Evolutionary conservation across 2,329 filamentous ascomycete genomes (phyloP), one percentile per base, ranked within the genome.

Genomic region (Diplodia scrobiculata): DNA sequence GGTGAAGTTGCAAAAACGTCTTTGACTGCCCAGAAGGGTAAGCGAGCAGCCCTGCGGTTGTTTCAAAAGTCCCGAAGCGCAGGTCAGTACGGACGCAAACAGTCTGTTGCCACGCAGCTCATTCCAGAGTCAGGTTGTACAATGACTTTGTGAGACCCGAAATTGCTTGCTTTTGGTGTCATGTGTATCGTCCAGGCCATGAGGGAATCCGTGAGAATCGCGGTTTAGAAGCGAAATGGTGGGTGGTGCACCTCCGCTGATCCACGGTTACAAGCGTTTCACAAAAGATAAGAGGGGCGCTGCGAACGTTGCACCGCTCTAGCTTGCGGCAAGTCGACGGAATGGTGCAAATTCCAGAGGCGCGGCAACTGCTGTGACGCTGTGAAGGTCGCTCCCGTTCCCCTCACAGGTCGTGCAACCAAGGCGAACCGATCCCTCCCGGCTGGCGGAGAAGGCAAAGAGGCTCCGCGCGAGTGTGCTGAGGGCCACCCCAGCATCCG

Each of bases 11-110:
- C 25, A 32, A 32, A 10, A 34, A 62, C 25, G 25, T 62, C 41
- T 60, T 41, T 32, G 32, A n/a, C 7, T 32, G 41, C 17, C 25
- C 55, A 41, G 19, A n/a, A 25, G 7, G 14, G 29, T 17, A 11
- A 25, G 25, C 25, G 41, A 25, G 34, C 17, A 48, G 41, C 25
- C 11, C 41, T 48, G 29, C 17, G 34, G 5, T 50, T 50, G 41
- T 62, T 62, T 62, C 58, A 62, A 25, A 62, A 27, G 17, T 62
- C 25, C 58, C 58, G 58, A 62, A 36, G 13, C 27, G 55, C 45
- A 36, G 45, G n/a, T 50, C 3, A 36, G 45, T 17, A 21, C 34
- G 21, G 34, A 27, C 21, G 53, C 19, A 9, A 14, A n/a, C 7
- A 19, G 21, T 41, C 19, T 7, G 27, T 36, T n/a, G 45, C 27